Conservation (phyloP, 164 flowering plant genomes). For the Dillenia turbinata region DNA sequence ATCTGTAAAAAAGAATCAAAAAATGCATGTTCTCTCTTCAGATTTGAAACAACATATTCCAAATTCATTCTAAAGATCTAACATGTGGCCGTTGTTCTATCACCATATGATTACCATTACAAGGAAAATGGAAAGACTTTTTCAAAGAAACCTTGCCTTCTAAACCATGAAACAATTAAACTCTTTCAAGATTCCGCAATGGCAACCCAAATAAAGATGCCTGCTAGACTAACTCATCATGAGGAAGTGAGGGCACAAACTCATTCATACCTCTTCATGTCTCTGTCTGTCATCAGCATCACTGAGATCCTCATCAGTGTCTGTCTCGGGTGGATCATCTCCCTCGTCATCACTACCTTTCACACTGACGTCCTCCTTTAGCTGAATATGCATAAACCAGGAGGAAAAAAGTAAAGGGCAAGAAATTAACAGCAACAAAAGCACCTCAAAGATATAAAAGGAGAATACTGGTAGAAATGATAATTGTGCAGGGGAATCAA, state of each 20-base stretch:
- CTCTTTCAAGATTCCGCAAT: no score
- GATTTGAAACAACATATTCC: neutral
- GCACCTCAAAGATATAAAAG: no score
- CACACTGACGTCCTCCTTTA: conserved; percentile 74
- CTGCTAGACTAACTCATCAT: no score
- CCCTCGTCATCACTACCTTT: conserved; percentile 90
- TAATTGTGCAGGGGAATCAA: no score
- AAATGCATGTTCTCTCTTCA: neutral
- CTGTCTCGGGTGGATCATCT: conserved; percentile 59
- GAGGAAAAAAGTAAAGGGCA: neutral
- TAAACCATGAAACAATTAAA: no score
- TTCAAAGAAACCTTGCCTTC: no score
- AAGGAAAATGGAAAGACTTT: no score
- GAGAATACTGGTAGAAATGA: no score
- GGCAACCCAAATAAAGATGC: no score
- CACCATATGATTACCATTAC: no score
- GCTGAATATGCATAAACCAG: conserved; percentile 35
- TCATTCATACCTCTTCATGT: conserved; percentile 63
- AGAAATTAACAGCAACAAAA: neutral
- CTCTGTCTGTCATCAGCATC: conserved; percentile 41
- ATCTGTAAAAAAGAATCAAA: conserved; percentile 30
- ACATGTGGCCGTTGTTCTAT: neutral
- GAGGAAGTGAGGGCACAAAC: neutral
- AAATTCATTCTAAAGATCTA: neutral
- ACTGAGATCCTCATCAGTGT: conserved; percentile 83